Conservation (phyloP, 768 basidiomycete genomes). For the Pholiota microspora region DNA sequence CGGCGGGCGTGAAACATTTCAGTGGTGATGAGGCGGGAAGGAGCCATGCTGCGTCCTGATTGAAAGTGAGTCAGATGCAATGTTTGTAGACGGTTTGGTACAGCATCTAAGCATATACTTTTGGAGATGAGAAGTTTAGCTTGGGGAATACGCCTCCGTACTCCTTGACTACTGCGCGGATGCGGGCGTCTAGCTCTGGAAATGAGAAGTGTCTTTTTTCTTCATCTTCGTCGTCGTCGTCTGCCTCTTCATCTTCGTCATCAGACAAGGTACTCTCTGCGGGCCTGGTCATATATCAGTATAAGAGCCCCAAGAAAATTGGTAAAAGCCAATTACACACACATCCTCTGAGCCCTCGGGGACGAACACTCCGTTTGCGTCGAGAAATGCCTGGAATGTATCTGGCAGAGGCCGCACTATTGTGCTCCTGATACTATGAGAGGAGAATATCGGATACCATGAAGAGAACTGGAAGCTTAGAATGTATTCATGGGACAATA, state of each 20-base stretch:
- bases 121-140: conserved; percentile 94
- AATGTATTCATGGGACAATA: conserved; percentile 47
- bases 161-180: conserved; percentile 58
- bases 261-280: conserved; percentile 59
- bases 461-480: conserved; percentile 79
- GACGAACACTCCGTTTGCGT: conserved; percentile 81
- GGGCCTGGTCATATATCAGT: conserved; percentile 34
- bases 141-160: conserved; percentile 93
- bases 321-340: conserved; percentile 60
- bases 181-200: conserved; percentile 75
- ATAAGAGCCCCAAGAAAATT: neutral
- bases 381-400: conserved; percentile 69
- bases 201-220: conserved; percentile 55
- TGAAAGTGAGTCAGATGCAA: neutral
- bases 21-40: conserved; percentile 80
- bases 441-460: conserved; percentile 76
- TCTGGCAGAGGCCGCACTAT: conserved; percentile 65
- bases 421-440: conserved; percentile 67
- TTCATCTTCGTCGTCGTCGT: conserved; percentile 37
- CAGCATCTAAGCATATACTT: too few species aligned
- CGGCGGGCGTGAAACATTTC: conserved; percentile 83
- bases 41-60: conserved; percentile 86
- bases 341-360: conserved; percentile 79
- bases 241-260: conserved; percentile 38
- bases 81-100: too few species aligned